Base-by-base conservation (phyloP, 192 early-diverging fungal genomes). In the Gryganskiella cystojenkinii region DNA sequence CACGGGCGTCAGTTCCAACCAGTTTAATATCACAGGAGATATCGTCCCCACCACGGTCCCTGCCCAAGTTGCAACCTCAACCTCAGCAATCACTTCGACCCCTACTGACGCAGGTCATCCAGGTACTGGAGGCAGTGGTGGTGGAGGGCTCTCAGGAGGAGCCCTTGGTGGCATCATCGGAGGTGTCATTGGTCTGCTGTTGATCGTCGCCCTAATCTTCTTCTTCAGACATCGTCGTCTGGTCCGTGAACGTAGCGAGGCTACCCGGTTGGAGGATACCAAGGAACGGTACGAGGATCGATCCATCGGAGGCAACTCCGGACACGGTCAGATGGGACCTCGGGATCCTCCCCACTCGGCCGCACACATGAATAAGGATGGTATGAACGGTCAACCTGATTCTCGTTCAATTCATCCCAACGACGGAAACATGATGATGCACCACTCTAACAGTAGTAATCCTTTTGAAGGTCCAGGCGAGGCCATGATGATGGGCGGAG, bases 111-210 rank as follows among this genome's bases (percentile, higher is more conserved):
- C 57, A 11, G 19, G 53, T n/a, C n/a, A n/a, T n/a, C n/a, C n/a
- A n/a, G n/a, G n/a, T n/a, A n/a, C n/a, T n/a, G n/a, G n/a, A 34
- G 64, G 4, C 42, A 7, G 24, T 25, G 43, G 20, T 11, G 45
- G 24, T 30, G 52, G 60, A 4, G 73, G 74, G 22, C 53, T 78
- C 5, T 78, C 74, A 11, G 67, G 61, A 13, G 67, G 27, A 17
- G 66, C 60, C 24, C 42, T 78, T 37, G 74, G 56, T 19, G 74
- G 66, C 22, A 78, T 78, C 31, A 69, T 78, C 24, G 74, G 55
- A 11, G 74, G 74, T 8, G 73, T 63, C 2, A 61, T 60, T 20
- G 67, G 24, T 4, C 34, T 78, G 11, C 22, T 78, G 7, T 35
- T 78, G 20, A 2, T 78, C 14, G 24, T 78, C 14, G 74, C 66